Evolutionary conservation across 345 rosid genomes (phyloP).

Genomic region (Gossypium australe): DNA sequence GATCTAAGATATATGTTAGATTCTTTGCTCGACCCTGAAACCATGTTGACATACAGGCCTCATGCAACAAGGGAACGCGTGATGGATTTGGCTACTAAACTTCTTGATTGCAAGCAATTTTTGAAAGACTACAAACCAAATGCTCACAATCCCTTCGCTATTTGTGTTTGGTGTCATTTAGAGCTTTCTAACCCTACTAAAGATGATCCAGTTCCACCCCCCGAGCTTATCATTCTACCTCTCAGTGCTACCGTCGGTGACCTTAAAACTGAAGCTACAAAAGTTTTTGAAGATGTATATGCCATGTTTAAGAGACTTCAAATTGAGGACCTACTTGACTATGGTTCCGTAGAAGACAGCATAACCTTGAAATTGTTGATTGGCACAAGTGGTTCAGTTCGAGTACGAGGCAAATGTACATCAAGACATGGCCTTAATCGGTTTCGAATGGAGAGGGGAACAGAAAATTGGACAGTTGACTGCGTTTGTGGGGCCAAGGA

Average conservation of each 20-base stretch:
- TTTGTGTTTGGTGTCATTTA: slow-evolving; percentile 40
- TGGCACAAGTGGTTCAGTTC: slow-evolving; percentile 38
- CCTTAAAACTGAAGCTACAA: slow-evolving; percentile 49
- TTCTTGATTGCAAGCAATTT: slow-evolving; percentile 76
- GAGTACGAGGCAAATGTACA: slow-evolving; percentile 42
- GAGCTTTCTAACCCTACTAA: slow-evolving; percentile 46
- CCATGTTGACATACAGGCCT: slow-evolving; percentile 26
- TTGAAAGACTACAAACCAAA: slow-evolving; percentile 41
- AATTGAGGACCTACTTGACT: slow-evolving; percentile 43
- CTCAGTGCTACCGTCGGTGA: slow-evolving; percentile 45
- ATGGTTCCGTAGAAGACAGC: slow-evolving; percentile 40
- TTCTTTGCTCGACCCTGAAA: slow-evolving; percentile 47
- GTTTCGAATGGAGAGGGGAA: slow-evolving; percentile 61
- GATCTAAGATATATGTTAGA: slow-evolving; percentile 54
- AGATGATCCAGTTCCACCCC: slow-evolving; percentile 47
- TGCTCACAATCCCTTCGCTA: slow-evolving; percentile 21
- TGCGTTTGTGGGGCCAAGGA: slow-evolving; percentile 67
- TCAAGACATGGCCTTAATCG: slow-evolving; percentile 43
- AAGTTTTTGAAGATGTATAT: slow-evolving; percentile 59
- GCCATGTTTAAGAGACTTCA: slow-evolving; percentile 59
- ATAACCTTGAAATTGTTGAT: slow-evolving; percentile 44
- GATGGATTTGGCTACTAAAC: slow-evolving; percentile 45
- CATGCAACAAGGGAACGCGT: slow-evolving; percentile 29
- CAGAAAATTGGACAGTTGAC: slow-evolving; percentile 60
- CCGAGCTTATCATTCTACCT: slow-evolving; percentile 51